phyloP scores from a whole-genome alignment of 2,329 filamentous ascomycete genomes.

The Grosmannia clavigera region DNA sequence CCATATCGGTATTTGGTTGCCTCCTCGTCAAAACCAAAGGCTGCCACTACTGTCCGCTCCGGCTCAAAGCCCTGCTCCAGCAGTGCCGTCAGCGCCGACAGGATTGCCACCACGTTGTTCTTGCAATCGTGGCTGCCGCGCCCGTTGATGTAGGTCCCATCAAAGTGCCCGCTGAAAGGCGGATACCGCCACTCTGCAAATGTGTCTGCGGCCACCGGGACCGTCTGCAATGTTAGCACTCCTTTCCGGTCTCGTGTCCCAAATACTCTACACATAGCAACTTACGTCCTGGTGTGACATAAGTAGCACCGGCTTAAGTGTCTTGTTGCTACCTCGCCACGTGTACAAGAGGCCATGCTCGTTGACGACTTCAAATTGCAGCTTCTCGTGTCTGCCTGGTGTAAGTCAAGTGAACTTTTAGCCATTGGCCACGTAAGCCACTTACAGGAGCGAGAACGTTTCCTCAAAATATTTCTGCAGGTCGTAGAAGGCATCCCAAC shows the following conservation, averaged over 20 bases:
- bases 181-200: conserved; percentile 42
- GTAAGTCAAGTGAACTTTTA: too few species aligned
- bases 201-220: conserved; percentile 40
- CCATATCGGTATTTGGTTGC: conserved; percentile 33
- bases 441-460: conserved; percentile 34
- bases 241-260: neutral
- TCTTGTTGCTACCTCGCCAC: conserved; percentile 36
- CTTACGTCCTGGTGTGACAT: conserved; percentile 50
- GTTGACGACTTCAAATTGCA: conserved; percentile 42
- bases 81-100: conserved; percentile 42
- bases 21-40: conserved; percentile 53
- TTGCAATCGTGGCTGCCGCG: conserved; percentile 49
- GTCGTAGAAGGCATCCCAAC: conserved; percentile 45
- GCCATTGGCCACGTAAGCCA: too few species aligned
- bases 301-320: conserved; percentile 41
- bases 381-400: conserved; percentile 22
- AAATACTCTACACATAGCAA: neutral
- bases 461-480: conserved; percentile 35
- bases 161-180: conserved; percentile 43
- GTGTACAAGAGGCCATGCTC: conserved; percentile 46
- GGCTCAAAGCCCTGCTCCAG: conserved; percentile 38
- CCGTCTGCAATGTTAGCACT: conserved; percentile 14
- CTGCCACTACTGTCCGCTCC: conserved; percentile 40
- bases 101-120: conserved; percentile 41
- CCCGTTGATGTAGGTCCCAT: conserved; percentile 46